Percentiles rank a stretch among this genome's conserved stretches.
phyloP scores from a whole-genome alignment of 2,329 filamentous ascomycete species.

The Epichloe aotearoae region DNA sequence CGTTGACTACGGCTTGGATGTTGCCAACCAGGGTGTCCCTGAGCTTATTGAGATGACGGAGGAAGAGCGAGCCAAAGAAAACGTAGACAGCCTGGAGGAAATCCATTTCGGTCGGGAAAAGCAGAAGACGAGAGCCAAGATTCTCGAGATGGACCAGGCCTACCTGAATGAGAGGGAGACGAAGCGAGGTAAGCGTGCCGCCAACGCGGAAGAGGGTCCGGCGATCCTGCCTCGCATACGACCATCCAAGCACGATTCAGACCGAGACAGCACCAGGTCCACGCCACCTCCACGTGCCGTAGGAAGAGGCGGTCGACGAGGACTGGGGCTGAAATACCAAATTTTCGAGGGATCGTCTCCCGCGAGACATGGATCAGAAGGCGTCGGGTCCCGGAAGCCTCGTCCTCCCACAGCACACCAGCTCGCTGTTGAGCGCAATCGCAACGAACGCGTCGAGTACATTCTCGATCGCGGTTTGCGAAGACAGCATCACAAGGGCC shows the following conservation, averaged over 20 bases:
- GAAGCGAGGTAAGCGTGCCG: conserved; percentile 37
- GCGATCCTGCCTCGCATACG: conserved; percentile 50
- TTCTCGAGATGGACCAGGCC: conserved; percentile 62
- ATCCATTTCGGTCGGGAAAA: conserved; percentile 58
- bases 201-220: conserved; percentile 37
- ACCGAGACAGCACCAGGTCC: conserved; percentile 31
- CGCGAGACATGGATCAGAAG: conserved; percentile 39
- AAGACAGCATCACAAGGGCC: conserved; percentile 48
- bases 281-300: conserved; percentile 27
- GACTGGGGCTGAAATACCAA: conserved; percentile 41
- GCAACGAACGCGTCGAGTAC: conserved; percentile 68
- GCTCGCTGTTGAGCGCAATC: conserved; percentile 65
- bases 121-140: conserved; percentile 60
- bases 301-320: conserved; percentile 12
- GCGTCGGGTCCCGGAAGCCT: conserved; percentile 47
- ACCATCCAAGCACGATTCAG: conserved; percentile 45
- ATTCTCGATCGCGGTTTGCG: conserved; percentile 65
- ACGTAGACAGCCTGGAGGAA: conserved; percentile 60
- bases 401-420: conserved; percentile 72
- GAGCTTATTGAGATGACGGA: conserved; percentile 49
- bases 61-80: conserved; percentile 55
- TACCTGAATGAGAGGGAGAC: conserved; percentile 49
- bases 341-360: conserved; percentile 49
- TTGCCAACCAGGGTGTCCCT: conserved; percentile 58
- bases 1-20: conserved; percentile 50